phyloP scores from a whole-genome alignment of 768 basidiomycete species.

The Erythrobasidium yunnanense region DNA sequence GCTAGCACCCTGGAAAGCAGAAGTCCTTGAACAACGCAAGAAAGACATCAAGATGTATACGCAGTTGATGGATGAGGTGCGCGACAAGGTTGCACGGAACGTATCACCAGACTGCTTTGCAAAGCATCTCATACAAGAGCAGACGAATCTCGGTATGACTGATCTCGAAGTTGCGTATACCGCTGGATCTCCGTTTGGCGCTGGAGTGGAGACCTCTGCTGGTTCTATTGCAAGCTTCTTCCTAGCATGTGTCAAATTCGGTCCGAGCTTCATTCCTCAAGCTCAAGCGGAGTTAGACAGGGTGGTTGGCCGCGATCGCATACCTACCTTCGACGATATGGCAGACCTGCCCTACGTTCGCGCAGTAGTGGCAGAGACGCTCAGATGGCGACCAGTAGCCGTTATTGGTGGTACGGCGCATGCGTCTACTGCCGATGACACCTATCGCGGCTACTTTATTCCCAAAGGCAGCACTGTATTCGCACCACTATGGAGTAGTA shows the following conservation, averaged over 20 bases:
- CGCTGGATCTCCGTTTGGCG: constrained; percentile 21
- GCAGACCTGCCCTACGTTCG: constrained; percentile 28
- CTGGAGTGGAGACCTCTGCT: constrained; percentile 32
- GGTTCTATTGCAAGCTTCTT: constrained; percentile 29
- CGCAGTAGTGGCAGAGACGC: constrained; percentile 26
- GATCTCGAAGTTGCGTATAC: constrained; percentile 27
- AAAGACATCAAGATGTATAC: constrained; percentile 27
- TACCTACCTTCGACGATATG: constrained; percentile 24
- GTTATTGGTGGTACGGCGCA: constrained; percentile 31
- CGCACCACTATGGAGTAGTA: too few relatives aligned
- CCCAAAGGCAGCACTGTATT: constrained; percentile 30
- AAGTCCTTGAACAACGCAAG: constrained; percentile 25
- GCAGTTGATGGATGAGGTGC: constrained; percentile 33
- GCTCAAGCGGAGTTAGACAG: constrained; percentile 28
- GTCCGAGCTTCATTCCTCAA: constrained; percentile 8
- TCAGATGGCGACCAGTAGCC: constrained; percentile 33
- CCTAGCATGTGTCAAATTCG: constrained; percentile 28
- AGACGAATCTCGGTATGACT: constrained; percentile 20
- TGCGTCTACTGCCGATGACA: constrained; percentile 21
- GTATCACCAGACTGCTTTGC: constrained; percentile 22
- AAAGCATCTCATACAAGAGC: constrained; percentile 27
- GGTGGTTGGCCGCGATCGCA: constrained; percentile 22
- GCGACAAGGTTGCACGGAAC: constrained; percentile 15
- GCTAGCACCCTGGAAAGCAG: constrained; percentile 32
- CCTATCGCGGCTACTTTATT: constrained; percentile 29